These are phyloP conservation scores for Kalanchoe fedtschenkoi DNA, from an alignment of 164 flowering plant species.

Conservation along the genomic window DNA sequence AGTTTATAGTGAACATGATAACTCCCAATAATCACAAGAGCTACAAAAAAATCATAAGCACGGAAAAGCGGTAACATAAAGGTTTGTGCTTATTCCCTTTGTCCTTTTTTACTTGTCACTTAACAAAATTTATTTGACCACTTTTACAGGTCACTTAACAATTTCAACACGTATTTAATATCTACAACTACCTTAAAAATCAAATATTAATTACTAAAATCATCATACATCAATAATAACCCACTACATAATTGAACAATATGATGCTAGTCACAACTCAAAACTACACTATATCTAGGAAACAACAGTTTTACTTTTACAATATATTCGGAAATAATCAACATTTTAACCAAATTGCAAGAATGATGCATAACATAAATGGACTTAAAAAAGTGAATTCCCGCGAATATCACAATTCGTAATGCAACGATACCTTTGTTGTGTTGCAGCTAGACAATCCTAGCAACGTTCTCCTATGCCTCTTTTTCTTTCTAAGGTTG, in stretches of 20 bases:
- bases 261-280: not conserved
- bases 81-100: no score
- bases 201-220: no score
- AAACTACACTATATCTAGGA: no score
- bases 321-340: not conserved
- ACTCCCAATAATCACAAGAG: not conserved
- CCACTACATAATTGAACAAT: no score
- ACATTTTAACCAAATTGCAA: not conserved
- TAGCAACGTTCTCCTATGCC: slow-evolving; percentile 2
- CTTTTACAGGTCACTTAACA: no score
- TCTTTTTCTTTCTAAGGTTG: not conserved
- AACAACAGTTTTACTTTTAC: not conserved
- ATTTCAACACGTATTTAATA: no score
- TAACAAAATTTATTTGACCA: no score
- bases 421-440: not conserved
- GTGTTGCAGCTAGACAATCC: not conserved
- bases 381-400: not conserved
- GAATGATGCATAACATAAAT: not conserved
- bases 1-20: not conserved
- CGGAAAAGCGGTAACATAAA: not conserved
- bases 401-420: not conserved
- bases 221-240: no score
- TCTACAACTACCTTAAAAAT: no score
- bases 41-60: not conserved
- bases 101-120: no score